Base-by-base conservation (phyloP, 31 red algal species). In the Asparagopsis taxiformis region DNA sequence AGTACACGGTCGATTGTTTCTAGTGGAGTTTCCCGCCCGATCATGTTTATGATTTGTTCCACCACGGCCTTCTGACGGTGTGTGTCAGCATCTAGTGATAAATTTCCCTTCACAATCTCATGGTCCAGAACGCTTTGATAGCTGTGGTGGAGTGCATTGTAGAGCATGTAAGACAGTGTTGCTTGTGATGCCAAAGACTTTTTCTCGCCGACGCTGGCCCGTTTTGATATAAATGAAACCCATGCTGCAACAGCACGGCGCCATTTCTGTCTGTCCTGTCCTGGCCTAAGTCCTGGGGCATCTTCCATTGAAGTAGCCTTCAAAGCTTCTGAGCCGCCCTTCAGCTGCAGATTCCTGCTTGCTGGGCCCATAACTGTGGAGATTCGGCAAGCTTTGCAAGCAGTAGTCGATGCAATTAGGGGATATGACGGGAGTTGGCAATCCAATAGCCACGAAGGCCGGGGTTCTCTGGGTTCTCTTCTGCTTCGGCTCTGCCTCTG, bases 281-380 rank as follows among this genome's bases (percentile, higher is more conserved):
- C 41, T 6, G 41, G 41, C 6, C 6, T 6, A 9, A 46, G 41
- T 13, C 8, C 8, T 13, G 41, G 41, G 41, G 41, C 41, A 9
- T 46, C 41, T n/a, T n/a, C n/a, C n/a, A n/a, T n/a, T 46, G 6
- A 6, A 46, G 41, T 9, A 6, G 13, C 13, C 41, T 46, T 46
- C 13, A 13, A 46, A 46, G 41, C 13, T 13, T 46, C 13, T 46
- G 41, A 46, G 13, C 41, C 41, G 41, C 41, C 41, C 8, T 46
- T n/a, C n/a, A n/a, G n/a, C n/a, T n/a, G 13, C 41, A 13, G 41
- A 13, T 13, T 46, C 41, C 41, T 46, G 41, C 41, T 46, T 6
- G 41, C 41, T 46, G 41, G 41, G 41, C 41, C 41, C 41, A 46
- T 46, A 46, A 46, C 41, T 46, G 41, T 46, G 6, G 41, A 46